These are phyloP conservation scores for Hsuehochloa calcarea DNA, from an alignment of 176 grass and related monocot genomes.

Conservation along the genomic window DNA sequence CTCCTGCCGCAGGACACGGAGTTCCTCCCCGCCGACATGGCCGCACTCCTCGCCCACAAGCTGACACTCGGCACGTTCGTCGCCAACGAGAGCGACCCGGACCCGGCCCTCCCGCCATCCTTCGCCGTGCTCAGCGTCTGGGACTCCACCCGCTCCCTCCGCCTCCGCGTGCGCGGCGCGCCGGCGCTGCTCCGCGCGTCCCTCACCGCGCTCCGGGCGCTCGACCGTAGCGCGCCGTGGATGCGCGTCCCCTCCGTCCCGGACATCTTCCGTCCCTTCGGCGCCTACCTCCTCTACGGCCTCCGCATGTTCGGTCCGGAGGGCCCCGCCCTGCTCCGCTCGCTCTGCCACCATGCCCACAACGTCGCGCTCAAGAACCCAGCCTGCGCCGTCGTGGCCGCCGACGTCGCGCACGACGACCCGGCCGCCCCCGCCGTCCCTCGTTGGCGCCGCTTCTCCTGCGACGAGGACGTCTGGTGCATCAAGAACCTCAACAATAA, in stretches of 20 bases:
- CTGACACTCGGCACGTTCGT: conserved; percentile 67
- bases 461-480: conserved; percentile 79
- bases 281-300: conserved; percentile 65
- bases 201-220: conserved; percentile 44
- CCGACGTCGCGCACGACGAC: conserved; percentile 47
- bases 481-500: conserved; percentile 44
- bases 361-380: conserved; percentile 58
- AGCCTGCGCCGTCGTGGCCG: conserved; percentile 45
- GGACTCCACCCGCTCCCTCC: conserved; percentile 55
- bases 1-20: conserved; percentile 39
- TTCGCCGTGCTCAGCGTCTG: conserved; percentile 65
- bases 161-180: conserved; percentile 44
- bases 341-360: conserved; percentile 55
- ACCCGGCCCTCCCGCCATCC: conserved; percentile 23
- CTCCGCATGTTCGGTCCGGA: conserved; percentile 55
- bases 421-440: conserved; percentile 51
- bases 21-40: conserved; percentile 73
- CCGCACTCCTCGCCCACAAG: conserved; percentile 60
- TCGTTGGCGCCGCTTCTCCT: conserved; percentile 63
- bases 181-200: conserved; percentile 32
- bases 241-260: conserved; percentile 60
- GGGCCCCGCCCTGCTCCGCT: conserved; percentile 49
- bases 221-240: conserved; percentile 57
- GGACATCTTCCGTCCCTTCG: conserved; percentile 72
- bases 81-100: conserved; percentile 30